Evolutionary conservation across 257 asterid species (phyloP), one percentile per base, ranked within the genome.

Genomic region (Ocimum tenuiflorum): DNA sequence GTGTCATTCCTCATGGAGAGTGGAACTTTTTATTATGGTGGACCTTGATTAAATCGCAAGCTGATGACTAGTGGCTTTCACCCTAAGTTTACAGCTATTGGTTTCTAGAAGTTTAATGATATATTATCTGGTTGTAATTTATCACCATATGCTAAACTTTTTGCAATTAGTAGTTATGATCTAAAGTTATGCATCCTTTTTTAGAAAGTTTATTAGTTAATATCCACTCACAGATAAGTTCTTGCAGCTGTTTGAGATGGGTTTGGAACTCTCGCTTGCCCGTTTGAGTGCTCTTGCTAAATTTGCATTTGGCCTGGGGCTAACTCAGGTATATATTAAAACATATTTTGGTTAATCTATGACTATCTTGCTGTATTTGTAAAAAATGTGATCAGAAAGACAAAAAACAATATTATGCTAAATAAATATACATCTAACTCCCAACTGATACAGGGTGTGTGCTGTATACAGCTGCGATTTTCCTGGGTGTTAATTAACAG

Each of bases 231-330:
- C 69, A 52, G 46, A 49, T 81, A 51, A 67, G 53, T 69, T 38
- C 67, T 64, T 89, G 86, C 92, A 94, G 99, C 87, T 94, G 58
- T 94, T 94, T 86, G 99, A 94, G 80, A 94, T 94, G 99, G 99
- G 99, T 42, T 85, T 94, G 87, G 99, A 94, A 85, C 99, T 94
- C 77, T 94, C 99, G 41, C 84, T 94, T 70, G 94, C 87, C 56
- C 97, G 99, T 31, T 80, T 94, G 80, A 90, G 60, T 74, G 97
- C 99, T 49, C 96, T 94, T 65, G 99, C 99, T 60, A 94, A 90
- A 75, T 94, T 88, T 79, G 99, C 99, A 17, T 94, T 94, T 78
- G 99, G 96, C 69, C 77, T 94, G 80, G 97, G 99, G 60, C 71
- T 94, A 75, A 84, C 81, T 82, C 99, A 94, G 97, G 97, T 94